Evolutionary conservation across 208 protist genomes (phyloP).

Genomic region (Herpetomonas samuelpessoai): DNA sequence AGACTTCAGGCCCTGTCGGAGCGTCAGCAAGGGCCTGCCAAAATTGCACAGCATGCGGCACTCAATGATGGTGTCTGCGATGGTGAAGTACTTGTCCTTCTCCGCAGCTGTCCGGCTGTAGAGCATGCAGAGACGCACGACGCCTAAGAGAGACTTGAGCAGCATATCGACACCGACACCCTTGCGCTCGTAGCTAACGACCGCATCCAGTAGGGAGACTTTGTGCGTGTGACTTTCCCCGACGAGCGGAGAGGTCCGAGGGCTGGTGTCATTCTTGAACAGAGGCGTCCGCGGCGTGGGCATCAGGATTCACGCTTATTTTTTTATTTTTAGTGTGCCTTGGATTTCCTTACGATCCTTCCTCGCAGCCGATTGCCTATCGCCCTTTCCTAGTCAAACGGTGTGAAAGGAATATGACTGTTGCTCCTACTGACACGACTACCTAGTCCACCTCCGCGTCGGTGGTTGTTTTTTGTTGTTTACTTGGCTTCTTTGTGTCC

Average conservation of each 20-base stretch:
- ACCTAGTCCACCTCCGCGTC: too few relatives aligned
- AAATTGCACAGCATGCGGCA: constrained; percentile 89
- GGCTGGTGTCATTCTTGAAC: constrained; percentile 4
- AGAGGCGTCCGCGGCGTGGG: neutral
- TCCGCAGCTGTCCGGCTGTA: constrained; percentile 31
- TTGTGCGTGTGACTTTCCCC: neutral
- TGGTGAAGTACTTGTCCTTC: constrained; percentile 29
- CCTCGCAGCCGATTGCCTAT: too few relatives aligned
- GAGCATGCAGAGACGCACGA: constrained; percentile 57
- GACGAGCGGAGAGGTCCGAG: neutral
- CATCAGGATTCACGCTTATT: neutral
- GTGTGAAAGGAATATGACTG: too few relatives aligned
- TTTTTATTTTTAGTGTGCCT: neutral
- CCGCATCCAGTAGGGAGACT: constrained; percentile 40
- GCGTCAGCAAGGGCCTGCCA: constrained; percentile 46
- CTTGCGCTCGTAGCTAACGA: constrained; percentile 67
- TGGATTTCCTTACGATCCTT: constrained; percentile 5
- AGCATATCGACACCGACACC: constrained; percentile 82
- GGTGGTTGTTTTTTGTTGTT: too few relatives aligned
- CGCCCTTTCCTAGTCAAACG: too few relatives aligned
- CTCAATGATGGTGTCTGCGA: constrained; percentile 76
- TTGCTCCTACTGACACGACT: too few relatives aligned
- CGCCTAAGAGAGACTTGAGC: constrained; percentile 67
- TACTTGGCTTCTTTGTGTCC: too few relatives aligned
- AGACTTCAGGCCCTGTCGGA: constrained; percentile 37